These are phyloP conservation scores for Auriscalpium orientale DNA, from an alignment of 768 basidiomycete species.

Conservation along the genomic window DNA sequence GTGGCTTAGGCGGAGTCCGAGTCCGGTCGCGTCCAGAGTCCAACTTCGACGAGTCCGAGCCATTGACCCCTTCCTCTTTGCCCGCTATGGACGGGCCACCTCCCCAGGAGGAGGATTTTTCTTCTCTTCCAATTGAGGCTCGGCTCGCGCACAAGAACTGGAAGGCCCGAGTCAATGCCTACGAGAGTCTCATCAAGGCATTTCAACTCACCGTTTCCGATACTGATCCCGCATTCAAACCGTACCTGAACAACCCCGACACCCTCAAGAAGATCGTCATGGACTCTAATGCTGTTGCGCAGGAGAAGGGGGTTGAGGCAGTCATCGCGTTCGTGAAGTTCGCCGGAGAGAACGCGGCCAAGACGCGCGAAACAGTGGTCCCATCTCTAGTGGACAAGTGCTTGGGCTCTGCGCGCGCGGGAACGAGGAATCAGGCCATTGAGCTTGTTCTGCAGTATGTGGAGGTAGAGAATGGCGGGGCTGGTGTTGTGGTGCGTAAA, in stretches of 20 bases:
- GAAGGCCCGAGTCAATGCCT: conserved; percentile 95
- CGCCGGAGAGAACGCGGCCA: conserved; percentile 82
- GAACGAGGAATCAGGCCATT: conserved; percentile 80
- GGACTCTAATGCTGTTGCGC: conserved; percentile 93
- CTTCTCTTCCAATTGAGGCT: conserved; percentile 66
- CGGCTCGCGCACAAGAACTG: conserved; percentile 93
- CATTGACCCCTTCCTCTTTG: conserved; percentile 9
- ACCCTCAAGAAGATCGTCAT: conserved; percentile 80
- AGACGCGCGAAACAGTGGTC: conserved; percentile 71
- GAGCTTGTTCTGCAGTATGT: conserved; percentile 86
- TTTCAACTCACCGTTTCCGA: conserved; percentile 90
- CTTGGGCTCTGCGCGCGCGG: conserved; percentile 82
- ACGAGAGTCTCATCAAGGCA: conserved; percentile 78
- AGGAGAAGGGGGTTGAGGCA: conserved; percentile 95
- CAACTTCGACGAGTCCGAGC: not conserved
- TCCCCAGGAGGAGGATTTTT: conserved; percentile 92
- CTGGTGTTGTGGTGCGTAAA: conserved; percentile 81
- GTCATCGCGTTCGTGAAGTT: conserved; percentile 80
- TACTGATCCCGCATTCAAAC: conserved; percentile 88
- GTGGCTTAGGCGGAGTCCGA: not conserved
- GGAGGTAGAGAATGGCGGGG: conserved; percentile 85
- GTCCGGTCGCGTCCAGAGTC: not conserved
- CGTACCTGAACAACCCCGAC: conserved; percentile 72
- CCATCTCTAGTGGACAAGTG: conserved; percentile 96
- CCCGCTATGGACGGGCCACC: conserved; percentile 79